Percentiles rank a stretch among this genome's conserved stretches.
Conservation (phyloP, 2,329 filamentous ascomycete genomes). For the Diatrype stigma region DNA sequence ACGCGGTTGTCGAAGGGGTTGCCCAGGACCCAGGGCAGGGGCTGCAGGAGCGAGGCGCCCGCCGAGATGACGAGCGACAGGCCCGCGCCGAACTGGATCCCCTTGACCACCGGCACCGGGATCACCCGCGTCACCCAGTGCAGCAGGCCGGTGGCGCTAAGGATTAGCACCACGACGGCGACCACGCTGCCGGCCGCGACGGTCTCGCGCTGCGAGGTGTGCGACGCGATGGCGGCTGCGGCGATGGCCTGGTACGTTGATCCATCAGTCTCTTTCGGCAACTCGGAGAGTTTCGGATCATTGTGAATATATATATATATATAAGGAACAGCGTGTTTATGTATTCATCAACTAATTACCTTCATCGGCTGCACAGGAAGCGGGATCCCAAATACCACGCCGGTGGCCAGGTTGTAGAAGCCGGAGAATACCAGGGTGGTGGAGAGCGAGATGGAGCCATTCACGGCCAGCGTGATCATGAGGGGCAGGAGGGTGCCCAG, state of each 20-base stretch:
- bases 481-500: constrained; percentile 69
- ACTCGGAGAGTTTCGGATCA: too few relatives aligned
- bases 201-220: constrained; percentile 64
- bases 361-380: constrained; percentile 88
- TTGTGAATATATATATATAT: too few relatives aligned
- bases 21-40: constrained; percentile 64
- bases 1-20: constrained; percentile 71
- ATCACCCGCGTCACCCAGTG: constrained; percentile 68
- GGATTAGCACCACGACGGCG: constrained; percentile 64
- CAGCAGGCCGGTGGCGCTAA: constrained; percentile 77
- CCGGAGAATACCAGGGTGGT: constrained; percentile 87
- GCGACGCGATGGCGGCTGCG: constrained; percentile 74
- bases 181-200: constrained; percentile 83
- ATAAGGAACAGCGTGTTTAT: background rate
- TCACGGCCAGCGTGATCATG: constrained; percentile 75
- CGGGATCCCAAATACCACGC: constrained; percentile 78
- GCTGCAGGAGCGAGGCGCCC: constrained; percentile 62
- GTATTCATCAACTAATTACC: constrained; percentile 28
- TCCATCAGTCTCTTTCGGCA: too few relatives aligned
- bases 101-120: constrained; percentile 85
- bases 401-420: constrained; percentile 79
- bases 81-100: constrained; percentile 90
- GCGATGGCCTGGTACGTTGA: constrained; percentile 65
- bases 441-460: constrained; percentile 74
- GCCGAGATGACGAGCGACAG: constrained; percentile 78